A percentile compares a stretch with the other conserved stretches of the same genome.
Evolutionary conservation across 2,329 filamentous ascomycete species (phyloP).

Genomic region (Xylariaceae sp.): DNA sequence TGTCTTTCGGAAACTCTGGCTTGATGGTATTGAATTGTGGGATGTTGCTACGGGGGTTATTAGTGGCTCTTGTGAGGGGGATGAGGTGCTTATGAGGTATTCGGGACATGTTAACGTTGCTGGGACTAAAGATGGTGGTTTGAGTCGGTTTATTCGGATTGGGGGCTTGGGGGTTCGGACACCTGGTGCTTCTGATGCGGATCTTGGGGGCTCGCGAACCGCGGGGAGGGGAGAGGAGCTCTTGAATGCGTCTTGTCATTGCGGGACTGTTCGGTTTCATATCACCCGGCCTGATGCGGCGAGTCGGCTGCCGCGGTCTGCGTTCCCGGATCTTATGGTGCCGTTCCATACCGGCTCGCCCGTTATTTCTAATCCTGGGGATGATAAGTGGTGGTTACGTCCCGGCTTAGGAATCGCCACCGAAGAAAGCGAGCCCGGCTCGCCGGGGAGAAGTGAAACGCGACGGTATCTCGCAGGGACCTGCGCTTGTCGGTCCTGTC

Average conservation of each 20-base stretch:
- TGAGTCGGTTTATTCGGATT: slow-evolving; percentile 33
- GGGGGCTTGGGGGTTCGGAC: background rate
- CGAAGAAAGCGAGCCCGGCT: background rate
- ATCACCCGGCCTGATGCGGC: slow-evolving; percentile 51
- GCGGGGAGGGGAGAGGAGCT: slow-evolving; percentile 12
- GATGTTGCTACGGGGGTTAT: slow-evolving; percentile 39
- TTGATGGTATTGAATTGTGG: slow-evolving; percentile 25
- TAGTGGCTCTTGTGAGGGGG: background rate
- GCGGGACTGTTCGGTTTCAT: slow-evolving; percentile 51
- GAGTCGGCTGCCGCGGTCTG: slow-evolving; percentile 44
- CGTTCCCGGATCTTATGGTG: slow-evolving; percentile 50
- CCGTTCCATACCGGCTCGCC: slow-evolving; percentile 41
- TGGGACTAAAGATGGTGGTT: slow-evolving; percentile 38
- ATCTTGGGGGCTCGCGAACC: slow-evolving; percentile 8
- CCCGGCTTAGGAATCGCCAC: slow-evolving; percentile 1
- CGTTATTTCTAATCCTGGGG: slow-evolving; percentile 40
- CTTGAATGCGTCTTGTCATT: slow-evolving; percentile 50
- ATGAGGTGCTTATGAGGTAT: slow-evolving; percentile 12
- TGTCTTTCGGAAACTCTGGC: slow-evolving; percentile 30
- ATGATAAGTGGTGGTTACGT: slow-evolving; percentile 59
- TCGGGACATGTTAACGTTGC: slow-evolving; percentile 26
- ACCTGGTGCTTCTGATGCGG: background rate
- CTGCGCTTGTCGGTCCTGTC: slow-evolving; percentile 60
- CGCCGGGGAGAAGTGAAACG: slow-evolving; percentile 33
- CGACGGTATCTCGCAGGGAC: slow-evolving; percentile 51